Percentiles rank a stretch among this genome's conserved stretches.
Conservation (phyloP, 768 basidiomycete species). For the Serendipita vermifera region DNA sequence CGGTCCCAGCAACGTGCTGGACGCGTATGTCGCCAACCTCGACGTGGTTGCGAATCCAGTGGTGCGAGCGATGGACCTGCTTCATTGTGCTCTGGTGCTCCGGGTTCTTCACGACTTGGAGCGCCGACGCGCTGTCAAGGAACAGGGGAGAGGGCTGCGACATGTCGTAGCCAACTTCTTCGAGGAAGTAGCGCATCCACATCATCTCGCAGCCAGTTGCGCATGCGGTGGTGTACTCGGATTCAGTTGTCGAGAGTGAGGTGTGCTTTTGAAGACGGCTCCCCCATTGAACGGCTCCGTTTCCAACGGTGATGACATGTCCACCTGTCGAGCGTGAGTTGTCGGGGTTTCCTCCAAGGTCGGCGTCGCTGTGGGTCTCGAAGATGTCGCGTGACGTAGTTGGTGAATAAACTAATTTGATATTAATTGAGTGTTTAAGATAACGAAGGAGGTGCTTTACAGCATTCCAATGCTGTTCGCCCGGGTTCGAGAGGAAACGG, state of each 20-base stretch:
- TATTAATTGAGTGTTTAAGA: constrained; percentile 8
- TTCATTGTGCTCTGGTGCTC: not conserved
- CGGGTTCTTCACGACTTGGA: too few relatives aligned
- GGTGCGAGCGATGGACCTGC: not conserved
- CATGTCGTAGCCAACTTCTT: not conserved
- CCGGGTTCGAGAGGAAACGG: constrained; percentile 14
- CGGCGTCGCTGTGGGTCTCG: not conserved
- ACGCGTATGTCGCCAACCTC: not conserved
- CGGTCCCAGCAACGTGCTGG: not conserved
- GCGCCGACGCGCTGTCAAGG: not conserved
- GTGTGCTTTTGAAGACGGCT: not conserved
- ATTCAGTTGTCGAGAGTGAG: not conserved
- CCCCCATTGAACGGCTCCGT: not conserved
- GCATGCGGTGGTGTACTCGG: not conserved
- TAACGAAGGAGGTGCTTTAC: constrained; percentile 12
- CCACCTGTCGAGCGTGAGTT: not conserved
- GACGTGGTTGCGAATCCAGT: not conserved
- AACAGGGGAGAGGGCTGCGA: not conserved
- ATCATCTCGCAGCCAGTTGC: not conserved
- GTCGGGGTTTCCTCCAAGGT: not conserved
- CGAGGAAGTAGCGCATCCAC: not conserved
- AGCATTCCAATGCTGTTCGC: constrained; percentile 10
- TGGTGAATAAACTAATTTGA: constrained; percentile 5
- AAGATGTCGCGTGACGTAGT: not conserved
- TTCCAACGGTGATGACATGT: not conserved